These are phyloP conservation scores for Sophora flavescens DNA, from an alignment of 306 rosid species.

Conservation along the genomic window DNA sequence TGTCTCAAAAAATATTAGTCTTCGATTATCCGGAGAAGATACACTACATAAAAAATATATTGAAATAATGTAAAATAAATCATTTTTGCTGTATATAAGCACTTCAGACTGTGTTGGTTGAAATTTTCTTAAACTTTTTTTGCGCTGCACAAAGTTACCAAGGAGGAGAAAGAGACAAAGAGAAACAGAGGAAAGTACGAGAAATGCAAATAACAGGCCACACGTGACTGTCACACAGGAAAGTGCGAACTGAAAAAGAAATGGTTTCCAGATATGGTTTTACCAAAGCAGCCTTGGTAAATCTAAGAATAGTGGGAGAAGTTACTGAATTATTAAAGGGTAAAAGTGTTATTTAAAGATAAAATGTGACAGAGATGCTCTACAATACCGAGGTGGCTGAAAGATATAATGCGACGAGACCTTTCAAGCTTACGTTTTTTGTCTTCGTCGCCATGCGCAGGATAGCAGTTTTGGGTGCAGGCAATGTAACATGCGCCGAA, in stretches of 20 bases:
- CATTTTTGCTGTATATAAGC: too few relatives aligned
- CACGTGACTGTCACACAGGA: slow-evolving; percentile 50
- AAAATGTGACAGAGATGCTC: slow-evolving; percentile 31
- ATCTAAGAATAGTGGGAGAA: slow-evolving; percentile 23
- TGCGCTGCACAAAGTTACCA: background rate
- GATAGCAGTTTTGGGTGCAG: background rate
- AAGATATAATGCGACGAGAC: slow-evolving; percentile 31
- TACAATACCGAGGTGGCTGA: slow-evolving; percentile 36
- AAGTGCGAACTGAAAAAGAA: slow-evolving; percentile 35
- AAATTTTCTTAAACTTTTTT: background rate
- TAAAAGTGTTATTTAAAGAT: slow-evolving; percentile 13
- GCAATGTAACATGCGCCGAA: slow-evolving; percentile 7
- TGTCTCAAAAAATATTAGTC: too few relatives aligned
- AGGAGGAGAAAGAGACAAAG: slow-evolving; percentile 13
- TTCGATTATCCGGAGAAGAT: too few relatives aligned
- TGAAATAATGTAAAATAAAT: too few relatives aligned
- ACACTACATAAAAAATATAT: too few relatives aligned
- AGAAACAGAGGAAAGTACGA: slow-evolving; percentile 38
- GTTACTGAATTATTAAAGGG: slow-evolving; percentile 16
- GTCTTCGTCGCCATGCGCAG: slow-evolving; percentile 7
- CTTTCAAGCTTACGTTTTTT: background rate
- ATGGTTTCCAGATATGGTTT: slow-evolving; percentile 5
- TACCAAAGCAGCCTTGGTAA: background rate
- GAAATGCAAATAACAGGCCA: slow-evolving; percentile 20
- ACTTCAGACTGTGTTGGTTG: too few relatives aligned